Evolutionary conservation across 768 basidiomycete genomes (phyloP).

Genomic region (Tulasnella calospora): DNA sequence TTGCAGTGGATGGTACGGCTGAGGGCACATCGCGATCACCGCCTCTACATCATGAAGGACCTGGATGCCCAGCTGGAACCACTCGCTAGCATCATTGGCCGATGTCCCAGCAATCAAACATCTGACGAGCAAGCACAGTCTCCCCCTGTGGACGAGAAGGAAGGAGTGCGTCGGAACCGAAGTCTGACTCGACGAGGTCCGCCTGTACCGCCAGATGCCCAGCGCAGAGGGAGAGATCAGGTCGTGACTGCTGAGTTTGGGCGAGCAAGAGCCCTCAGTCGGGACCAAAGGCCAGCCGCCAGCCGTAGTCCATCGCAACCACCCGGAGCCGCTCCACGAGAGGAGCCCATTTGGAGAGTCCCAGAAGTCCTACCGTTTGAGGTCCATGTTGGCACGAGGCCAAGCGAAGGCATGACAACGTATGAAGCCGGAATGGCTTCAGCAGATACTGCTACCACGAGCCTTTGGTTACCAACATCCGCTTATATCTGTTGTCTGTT

Average conservation of each 20-base stretch:
- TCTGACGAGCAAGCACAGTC: background rate
- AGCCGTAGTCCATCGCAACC: conserved; percentile 21
- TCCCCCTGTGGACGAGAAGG: conserved; percentile 26
- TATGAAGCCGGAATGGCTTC: conserved; percentile 36
- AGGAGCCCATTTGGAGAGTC: conserved; percentile 53
- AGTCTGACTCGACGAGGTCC: conserved; percentile 9
- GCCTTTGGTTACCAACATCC: conserved; percentile 61
- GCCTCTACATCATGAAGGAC: conserved; percentile 63
- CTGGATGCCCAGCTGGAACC: conserved; percentile 42
- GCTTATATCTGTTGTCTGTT: conserved; percentile 61
- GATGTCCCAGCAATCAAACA: background rate
- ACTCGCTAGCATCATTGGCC: conserved; percentile 57
- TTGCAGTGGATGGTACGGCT: conserved; percentile 86
- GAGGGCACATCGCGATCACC: conserved; percentile 84
- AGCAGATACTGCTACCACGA: conserved; percentile 31
- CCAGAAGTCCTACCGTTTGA: conserved; percentile 62
- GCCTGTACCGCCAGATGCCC: background rate
- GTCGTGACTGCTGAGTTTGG: conserved; percentile 12
- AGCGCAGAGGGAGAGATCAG: conserved; percentile 8
- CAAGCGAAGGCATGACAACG: conserved; percentile 41
- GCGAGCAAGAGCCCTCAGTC: background rate
- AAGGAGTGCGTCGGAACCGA: conserved; percentile 20
- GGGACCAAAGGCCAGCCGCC: background rate
- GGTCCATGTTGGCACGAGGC: conserved; percentile 64
- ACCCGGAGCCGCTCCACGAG: background rate